phyloP scores from a whole-genome alignment of 2,329 filamentous ascomycete species.

The Aspergillus ruber region DNA sequence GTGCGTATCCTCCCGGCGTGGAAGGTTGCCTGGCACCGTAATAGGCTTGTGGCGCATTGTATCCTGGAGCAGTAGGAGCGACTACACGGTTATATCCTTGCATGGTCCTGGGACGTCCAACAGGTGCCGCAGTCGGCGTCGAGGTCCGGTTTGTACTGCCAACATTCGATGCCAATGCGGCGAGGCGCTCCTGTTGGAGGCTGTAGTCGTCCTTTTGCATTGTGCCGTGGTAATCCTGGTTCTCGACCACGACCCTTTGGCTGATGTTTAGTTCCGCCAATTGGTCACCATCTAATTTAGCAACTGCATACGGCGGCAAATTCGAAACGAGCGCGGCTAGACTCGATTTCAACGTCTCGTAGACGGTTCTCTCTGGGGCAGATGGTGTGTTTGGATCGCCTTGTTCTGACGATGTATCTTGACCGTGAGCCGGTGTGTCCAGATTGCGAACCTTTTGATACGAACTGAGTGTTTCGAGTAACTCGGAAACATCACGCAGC shows the following conservation, averaged over 20 bases:
- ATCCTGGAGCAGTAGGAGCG: slow-evolving; percentile 22
- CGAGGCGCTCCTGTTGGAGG: slow-evolving; percentile 41
- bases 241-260: slow-evolving; percentile 67
- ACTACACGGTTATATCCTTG: slow-evolving; percentile 31
- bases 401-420: slow-evolving; percentile 26
- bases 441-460: slow-evolving; percentile 57
- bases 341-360: slow-evolving; percentile 69
- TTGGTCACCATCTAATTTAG: slow-evolving; percentile 79
- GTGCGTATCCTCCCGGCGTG: slow-evolving; percentile 26
- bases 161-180: slow-evolving; percentile 25
- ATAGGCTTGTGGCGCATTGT: slow-evolving; percentile 25
- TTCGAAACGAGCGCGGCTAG: slow-evolving; percentile 66
- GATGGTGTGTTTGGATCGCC: slow-evolving; percentile 49
- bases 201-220: slow-evolving; percentile 76
- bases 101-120: slow-evolving; percentile 24
- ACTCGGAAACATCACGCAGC: slow-evolving; percentile 52
- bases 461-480: slow-evolving; percentile 56
- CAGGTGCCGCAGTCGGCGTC: slow-evolving; percentile 20
- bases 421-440: slow-evolving; percentile 15
- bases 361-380: slow-evolving; percentile 52
- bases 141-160: slow-evolving; percentile 26
- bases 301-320: slow-evolving; percentile 76
- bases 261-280: slow-evolving; percentile 77
- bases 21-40: slow-evolving; percentile 26
- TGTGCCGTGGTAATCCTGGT: slow-evolving; percentile 66